Base-by-base conservation (phyloP, 148 eudicot species). In the Rhododendron griersonianum region DNA sequence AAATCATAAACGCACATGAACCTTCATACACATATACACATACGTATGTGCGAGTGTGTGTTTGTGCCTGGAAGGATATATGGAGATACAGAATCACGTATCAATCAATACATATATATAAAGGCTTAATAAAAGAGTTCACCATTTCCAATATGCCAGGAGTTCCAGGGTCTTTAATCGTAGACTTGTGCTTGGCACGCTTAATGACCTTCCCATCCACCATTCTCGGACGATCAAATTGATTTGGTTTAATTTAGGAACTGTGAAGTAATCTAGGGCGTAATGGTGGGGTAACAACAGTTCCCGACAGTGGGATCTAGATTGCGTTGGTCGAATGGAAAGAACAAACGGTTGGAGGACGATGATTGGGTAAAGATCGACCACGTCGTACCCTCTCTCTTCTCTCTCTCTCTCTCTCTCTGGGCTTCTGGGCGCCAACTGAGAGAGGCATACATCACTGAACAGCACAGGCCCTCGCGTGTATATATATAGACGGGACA, bases 81-180 rank as follows among this genome's bases (percentile, higher is more conserved):
- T 15, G 33, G 21, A 47, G 16, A 4, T 14, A 18, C 57, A 83
- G 19, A 83, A 3, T 7, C 55, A 50, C 28, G 30, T 53, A 55
- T 39, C 69, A 50, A 21, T 21, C 28, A 69, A 41, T 2, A 30
- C 30, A 30, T 30, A 76, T 7, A 69, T 2, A 11, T 10, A 48
- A 77, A 35, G 11, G 78, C 61, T 44, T 11, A 55, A 61, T 5
- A 41, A 41, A 25, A 45, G 71, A 33, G 41, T 50, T 67, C 88
- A 94, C 96, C 93, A 95, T 33, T 47, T 88, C 89, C 84, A 95
- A 82, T 55, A 91, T 83, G 63, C 98, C 98, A 47, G 93, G 90
- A 21, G 86, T 81, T n/a, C 95, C 95, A 25, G 96, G 90, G 45
- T 88, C 92, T 88, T 93, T 95, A 53, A 88, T 79, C 3, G 91